Conservation (phyloP, 192 early-diverging fungal genomes). For the Rhizophagus sp. region DNA sequence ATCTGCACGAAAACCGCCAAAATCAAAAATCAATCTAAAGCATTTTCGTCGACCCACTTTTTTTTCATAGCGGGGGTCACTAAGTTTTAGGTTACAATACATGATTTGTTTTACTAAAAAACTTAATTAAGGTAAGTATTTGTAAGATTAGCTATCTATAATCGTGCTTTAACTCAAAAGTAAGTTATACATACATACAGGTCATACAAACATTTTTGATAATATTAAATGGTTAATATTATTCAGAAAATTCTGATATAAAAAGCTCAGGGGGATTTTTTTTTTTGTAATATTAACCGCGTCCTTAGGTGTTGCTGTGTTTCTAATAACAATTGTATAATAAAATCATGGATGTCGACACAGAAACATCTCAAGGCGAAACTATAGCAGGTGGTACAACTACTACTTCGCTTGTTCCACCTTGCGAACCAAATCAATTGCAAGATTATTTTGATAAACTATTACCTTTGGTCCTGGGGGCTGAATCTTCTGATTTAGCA, state of each 20-base stretch:
- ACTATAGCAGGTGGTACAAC: background rate
- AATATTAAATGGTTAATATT: no score
- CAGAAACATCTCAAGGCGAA: background rate
- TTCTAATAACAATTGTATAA: background rate
- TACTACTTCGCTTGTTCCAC: background rate
- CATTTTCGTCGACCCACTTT: no score
- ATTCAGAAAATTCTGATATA: background rate
- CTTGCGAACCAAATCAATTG: slow-evolving; percentile 61
- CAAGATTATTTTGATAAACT: slow-evolving; percentile 72
- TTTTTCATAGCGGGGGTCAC: no score
- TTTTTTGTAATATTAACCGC: background rate
- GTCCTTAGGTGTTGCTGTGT: background rate
- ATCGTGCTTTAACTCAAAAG: no score
- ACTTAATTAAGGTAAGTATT: no score
- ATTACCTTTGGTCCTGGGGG: slow-evolving; percentile 71
- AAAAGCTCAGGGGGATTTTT: background rate
- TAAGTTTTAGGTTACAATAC: no score
- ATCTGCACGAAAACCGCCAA: no score
- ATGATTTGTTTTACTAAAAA: no score
- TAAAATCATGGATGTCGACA: background rate
- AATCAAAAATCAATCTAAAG: no score
- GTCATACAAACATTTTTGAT: no score
- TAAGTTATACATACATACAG: no score
- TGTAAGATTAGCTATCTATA: no score
- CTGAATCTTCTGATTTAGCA: slow-evolving; percentile 61